Percentiles rank a stretch among this genome's conserved stretches.
Evolutionary conservation across 352 stramenopile genomes (phyloP).

Genomic region (Globisporangium radiosum): DNA sequence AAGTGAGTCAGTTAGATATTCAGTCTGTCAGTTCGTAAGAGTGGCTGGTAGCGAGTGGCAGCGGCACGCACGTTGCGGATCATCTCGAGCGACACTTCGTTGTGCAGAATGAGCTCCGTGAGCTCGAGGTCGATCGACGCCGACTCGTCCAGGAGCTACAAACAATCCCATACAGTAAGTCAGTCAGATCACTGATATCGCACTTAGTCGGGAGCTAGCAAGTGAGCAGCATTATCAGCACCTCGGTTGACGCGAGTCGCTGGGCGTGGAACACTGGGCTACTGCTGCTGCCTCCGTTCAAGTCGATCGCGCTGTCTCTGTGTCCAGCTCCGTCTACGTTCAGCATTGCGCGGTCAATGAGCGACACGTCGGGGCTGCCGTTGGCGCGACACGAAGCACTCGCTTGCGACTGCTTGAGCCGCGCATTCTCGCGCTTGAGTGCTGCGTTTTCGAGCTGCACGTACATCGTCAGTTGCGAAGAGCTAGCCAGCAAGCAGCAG

Average conservation of each 20-base stretch:
- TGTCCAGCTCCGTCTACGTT: too few relatives aligned
- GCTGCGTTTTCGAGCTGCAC: slow-evolving; percentile 36
- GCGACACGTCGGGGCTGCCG: slow-evolving; percentile 7
- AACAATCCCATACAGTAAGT: not conserved
- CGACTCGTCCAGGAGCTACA: slow-evolving; percentile 64
- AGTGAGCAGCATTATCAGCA: not conserved
- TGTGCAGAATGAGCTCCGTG: slow-evolving; percentile 79
- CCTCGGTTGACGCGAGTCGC: slow-evolving; percentile 10
- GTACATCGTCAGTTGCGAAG: not conserved
- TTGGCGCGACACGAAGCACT: slow-evolving; percentile 2
- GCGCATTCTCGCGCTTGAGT: slow-evolving; percentile 39
- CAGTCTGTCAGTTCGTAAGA: not conserved
- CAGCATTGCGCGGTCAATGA: not conserved
- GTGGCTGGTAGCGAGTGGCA: not conserved
- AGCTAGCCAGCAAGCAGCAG: not conserved
- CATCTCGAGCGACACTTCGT: slow-evolving; percentile 77
- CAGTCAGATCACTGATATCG: not conserved
- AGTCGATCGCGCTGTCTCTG: not conserved
- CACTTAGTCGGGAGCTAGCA: too few relatives aligned
- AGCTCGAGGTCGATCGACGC: slow-evolving; percentile 69
- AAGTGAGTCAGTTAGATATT: not conserved
- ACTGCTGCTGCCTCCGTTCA: too few relatives aligned
- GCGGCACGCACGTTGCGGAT: slow-evolving; percentile 54
- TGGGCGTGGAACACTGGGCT: not conserved
- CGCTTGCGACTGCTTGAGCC: slow-evolving; percentile 33